Evolutionary conservation across 345 rosid species (phyloP).

Genomic region (Camelina sativa): DNA sequence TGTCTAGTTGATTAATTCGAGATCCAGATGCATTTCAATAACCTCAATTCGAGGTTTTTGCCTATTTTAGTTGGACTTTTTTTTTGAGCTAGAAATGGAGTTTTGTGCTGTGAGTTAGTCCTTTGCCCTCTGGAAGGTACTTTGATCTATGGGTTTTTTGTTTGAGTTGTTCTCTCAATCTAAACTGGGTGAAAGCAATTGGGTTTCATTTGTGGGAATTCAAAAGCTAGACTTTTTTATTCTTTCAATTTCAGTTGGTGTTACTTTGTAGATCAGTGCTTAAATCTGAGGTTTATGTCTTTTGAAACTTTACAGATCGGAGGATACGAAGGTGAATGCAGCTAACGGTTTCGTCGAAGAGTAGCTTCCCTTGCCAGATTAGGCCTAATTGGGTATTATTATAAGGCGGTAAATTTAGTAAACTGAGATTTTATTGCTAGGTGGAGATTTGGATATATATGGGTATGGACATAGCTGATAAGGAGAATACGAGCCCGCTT

Average conservation of each 20-base stretch:
- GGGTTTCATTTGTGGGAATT: constrained; percentile 27
- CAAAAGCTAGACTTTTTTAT: constrained; percentile 23
- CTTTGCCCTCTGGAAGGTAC: constrained; percentile 29
- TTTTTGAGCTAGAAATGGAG: constrained; percentile 20
- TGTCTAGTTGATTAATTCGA: background rate
- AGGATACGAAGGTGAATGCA: constrained; percentile 39
- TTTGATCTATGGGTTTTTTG: constrained; percentile 27
- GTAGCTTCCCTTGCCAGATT: constrained; percentile 7
- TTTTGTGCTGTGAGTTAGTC: constrained; percentile 23
- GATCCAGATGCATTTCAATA: constrained; percentile 1
- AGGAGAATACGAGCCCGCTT: constrained; percentile 40
- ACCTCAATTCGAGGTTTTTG: constrained; percentile 20
- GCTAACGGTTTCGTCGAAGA: constrained; percentile 28
- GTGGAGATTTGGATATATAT: constrained; percentile 14
- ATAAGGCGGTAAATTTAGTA: constrained; percentile 5
- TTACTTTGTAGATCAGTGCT: constrained; percentile 35
- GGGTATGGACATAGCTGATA: constrained; percentile 58
- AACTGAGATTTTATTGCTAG: constrained; percentile 27
- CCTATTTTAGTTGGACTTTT: background rate
- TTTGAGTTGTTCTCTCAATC: constrained; percentile 6
- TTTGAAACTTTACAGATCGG: constrained; percentile 31
- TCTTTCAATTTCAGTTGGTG: constrained; percentile 27
- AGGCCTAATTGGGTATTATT: background rate
- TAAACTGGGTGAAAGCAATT: background rate
- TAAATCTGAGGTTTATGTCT: constrained; percentile 34